Percentiles rank a stretch among this genome's conserved stretches.
phyloP scores from a whole-genome alignment of 2,329 filamentous ascomycete genomes.

The Epichloe uncinata region DNA sequence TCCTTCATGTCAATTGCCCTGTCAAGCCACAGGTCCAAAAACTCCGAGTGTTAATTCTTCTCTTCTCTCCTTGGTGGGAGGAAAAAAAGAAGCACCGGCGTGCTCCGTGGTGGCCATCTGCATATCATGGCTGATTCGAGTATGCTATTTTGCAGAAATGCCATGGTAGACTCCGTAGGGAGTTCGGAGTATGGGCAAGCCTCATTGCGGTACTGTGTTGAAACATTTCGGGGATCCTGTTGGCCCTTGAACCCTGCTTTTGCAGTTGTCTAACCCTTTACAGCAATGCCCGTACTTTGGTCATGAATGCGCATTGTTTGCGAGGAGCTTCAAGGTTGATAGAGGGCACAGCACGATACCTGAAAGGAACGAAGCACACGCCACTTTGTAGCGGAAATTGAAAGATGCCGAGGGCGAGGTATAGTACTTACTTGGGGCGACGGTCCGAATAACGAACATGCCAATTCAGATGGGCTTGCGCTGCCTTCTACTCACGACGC shows the following conservation, averaged over 20 bases:
- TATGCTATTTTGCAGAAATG: not conserved
- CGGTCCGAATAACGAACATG: too few relatives aligned
- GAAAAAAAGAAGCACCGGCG: not conserved
- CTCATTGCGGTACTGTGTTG: not conserved
- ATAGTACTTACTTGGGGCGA: too few relatives aligned
- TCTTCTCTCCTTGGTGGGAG: not conserved
- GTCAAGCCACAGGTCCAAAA: not conserved
- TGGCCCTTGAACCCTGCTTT: not conserved
- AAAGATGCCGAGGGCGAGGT: too few relatives aligned
- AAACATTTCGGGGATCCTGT: not conserved
- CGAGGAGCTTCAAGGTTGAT: not conserved
- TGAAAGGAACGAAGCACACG: too few relatives aligned
- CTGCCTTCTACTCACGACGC: too few relatives aligned
- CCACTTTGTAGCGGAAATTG: too few relatives aligned
- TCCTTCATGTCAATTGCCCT: not conserved
- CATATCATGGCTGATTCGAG: not conserved
- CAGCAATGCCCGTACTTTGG: not conserved
- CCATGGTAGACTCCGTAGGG: too few relatives aligned
- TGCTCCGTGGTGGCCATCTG: not conserved
- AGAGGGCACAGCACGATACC: too few relatives aligned
- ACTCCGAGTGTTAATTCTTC: not conserved
- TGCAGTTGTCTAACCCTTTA: not conserved
- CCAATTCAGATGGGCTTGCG: too few relatives aligned
- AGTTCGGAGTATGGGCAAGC: not conserved
- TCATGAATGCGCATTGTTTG: not conserved